Base-by-base conservation (phyloP, 352 stramenopile species). In the Globisporangium spinosum region DNA sequence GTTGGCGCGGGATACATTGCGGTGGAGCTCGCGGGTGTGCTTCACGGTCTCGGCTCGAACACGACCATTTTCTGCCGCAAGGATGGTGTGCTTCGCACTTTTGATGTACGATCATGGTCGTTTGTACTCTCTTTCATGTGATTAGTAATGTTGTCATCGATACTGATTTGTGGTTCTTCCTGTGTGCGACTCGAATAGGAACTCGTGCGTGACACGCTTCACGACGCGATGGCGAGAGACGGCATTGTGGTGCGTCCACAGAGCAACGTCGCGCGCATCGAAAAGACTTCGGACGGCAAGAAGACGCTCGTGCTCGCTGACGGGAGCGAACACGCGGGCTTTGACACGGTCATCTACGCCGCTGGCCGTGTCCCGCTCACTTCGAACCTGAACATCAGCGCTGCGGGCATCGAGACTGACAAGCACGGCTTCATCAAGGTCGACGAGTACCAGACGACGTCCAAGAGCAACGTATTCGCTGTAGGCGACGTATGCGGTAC, bases 1-100 rank as follows among this genome's bases (percentile, higher is more conserved):
- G 85, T 99, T 9, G 98, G 98, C 53, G 97, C 94, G 6, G 98
- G 98, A 17, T 99, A 99, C 83, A 99, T 99, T 76, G 97, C 95
- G 27, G 94, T 99, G 3, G 97, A 99, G 82, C 75, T 99, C 17
- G 97, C 97, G 4, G 94, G 97, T 40, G 93, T 99, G 22, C 86
- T 99, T 22, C 90, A 98, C 61, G 83, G 74, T n/a, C 74, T 99
- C 4, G 95, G 96, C 9, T 88, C 82, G 0, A 89, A 99, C 55
- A 97, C 95, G 27, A 93, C 82, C 5, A 74, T 98, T 47, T 94
- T 98, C 63, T 97, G 89, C 67, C 88, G 94, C 40, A 79, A 88
- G n/a, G 81, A 96, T 29, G 73, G 82, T 29, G 89, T 97, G 13
- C 79, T 98, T 7, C 84, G 92, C 54, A 79, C 78, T 13, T 98